Evolutionary conservation across 2,329 filamentous ascomycete genomes (phyloP).

Genomic region (Lojkania enalia): DNA sequence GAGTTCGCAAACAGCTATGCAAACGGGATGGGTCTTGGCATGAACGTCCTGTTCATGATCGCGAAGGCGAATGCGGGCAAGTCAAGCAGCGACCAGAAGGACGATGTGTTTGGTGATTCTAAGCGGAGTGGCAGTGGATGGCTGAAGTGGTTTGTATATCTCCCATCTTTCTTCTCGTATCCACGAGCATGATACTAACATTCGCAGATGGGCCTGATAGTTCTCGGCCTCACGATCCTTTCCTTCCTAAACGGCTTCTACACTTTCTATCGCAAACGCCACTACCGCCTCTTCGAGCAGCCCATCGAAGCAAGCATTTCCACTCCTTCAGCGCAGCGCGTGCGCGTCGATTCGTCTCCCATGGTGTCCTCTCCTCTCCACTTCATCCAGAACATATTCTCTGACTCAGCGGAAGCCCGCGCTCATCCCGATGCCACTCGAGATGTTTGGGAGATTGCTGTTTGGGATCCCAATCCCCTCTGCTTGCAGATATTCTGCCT

Average conservation of each 20-base stretch:
- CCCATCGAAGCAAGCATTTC: slow-evolving; percentile 74
- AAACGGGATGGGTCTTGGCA: slow-evolving; percentile 70
- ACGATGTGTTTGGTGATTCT: slow-evolving; percentile 85
- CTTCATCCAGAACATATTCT: slow-evolving; percentile 65
- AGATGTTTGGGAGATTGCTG: slow-evolving; percentile 91
- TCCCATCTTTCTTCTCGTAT: no score
- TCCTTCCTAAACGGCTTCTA: slow-evolving; percentile 79
- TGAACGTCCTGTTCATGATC: slow-evolving; percentile 81
- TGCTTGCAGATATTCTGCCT: slow-evolving; percentile 81
- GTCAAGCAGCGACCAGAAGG: slow-evolving; percentile 55
- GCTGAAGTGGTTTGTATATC: slow-evolving; percentile 66
- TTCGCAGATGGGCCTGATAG: slow-evolving; percentile 60
- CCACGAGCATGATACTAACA: no score
- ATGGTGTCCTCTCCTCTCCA: slow-evolving; percentile 76
- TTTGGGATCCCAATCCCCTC: slow-evolving; percentile 92
- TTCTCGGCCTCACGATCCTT: slow-evolving; percentile 68
- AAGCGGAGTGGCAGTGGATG: slow-evolving; percentile 61
- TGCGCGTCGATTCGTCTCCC: slow-evolving; percentile 84
- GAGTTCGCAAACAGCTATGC: slow-evolving; percentile 73
- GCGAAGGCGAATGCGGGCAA: slow-evolving; percentile 74
- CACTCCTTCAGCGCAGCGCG: slow-evolving; percentile 85
- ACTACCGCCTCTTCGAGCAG: slow-evolving; percentile 89
- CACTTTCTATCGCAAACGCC: slow-evolving; percentile 77
- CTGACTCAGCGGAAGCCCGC: slow-evolving; percentile 75
- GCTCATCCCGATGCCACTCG: slow-evolving; percentile 79